Conservation (phyloP, 345 rosid species). For the Ceriops tagal region DNA sequence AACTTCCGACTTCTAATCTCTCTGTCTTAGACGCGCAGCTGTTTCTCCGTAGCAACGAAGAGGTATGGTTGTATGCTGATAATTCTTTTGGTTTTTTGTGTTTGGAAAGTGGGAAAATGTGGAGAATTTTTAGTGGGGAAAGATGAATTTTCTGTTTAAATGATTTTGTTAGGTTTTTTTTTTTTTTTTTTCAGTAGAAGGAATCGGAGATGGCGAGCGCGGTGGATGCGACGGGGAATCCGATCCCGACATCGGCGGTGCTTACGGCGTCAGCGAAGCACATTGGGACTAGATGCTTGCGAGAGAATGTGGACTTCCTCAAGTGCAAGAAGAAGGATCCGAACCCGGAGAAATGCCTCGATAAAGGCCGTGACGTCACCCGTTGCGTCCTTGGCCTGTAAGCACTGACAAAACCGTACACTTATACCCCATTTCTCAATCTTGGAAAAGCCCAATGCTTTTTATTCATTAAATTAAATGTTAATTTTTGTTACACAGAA, state of each 20-base stretch:
- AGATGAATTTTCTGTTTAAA: neutral
- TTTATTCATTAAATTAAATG: no score
- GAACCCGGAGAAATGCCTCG: slow-evolving; percentile 97
- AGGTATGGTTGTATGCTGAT: neutral
- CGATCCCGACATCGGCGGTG: slow-evolving; percentile 95
- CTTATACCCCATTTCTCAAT: no score
- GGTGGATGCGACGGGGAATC: slow-evolving; percentile 66
- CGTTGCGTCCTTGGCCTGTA: slow-evolving; percentile 91
- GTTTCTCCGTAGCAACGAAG: slow-evolving; percentile 2
- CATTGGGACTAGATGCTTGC: slow-evolving; percentile 55
- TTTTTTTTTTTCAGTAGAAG: neutral
- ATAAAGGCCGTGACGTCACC: slow-evolving; percentile 89
- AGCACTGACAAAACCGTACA: slow-evolving; percentile 17
- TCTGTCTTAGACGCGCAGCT: neutral
- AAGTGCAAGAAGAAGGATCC: slow-evolving; percentile 98
- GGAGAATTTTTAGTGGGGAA: neutral
- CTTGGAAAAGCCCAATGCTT: no score
- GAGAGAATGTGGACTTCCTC: slow-evolving; percentile 81
- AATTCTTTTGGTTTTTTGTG: neutral
- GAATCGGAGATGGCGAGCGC: slow-evolving; percentile 57
- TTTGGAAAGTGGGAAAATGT: slow-evolving; percentile 14
- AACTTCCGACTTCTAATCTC: neutral
- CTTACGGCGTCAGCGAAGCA: slow-evolving; percentile 89
- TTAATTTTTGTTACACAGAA: no score
- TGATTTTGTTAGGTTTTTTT: neutral